Base-by-base conservation (phyloP, 805 yeast genomes). In the Saccharomycopsis capsularis region DNA sequence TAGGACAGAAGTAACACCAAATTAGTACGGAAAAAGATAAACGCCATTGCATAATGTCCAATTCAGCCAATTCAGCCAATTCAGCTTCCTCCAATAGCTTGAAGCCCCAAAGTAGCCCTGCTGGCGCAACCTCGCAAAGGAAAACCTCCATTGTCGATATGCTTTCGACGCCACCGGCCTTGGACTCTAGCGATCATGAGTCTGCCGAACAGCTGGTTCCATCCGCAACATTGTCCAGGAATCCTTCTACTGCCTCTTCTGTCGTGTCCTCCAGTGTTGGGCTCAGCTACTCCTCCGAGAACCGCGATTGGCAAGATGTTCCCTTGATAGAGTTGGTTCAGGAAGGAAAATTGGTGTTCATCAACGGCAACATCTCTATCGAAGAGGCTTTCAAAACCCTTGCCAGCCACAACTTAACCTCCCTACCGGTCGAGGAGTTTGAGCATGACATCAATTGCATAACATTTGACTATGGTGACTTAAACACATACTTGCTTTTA, bases 401-500 rank as follows among this genome's bases (percentile, higher is more conserved):
- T 59, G 74, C 76, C 27, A 68, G 73, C 29, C 75, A 90, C 63
- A 81, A 83, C 55, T 74, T 93, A 60, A 91, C 96, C 2, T 83
- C 95, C 15, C 69, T 93, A 48, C 98, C 99, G 0, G 93, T 91
- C 16, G 77, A 74, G 54, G 69, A 73, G 42, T 68, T 59, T 50
- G 68, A 71, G 1, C 69, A 73, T 45, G 86, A 80, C 56, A 68
- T 81, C 56, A 76, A 82, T 56, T 87, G 93, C 59, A 73, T 84
- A 52, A 84, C 95, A 1, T 91, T 91, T 64, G 99, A 93, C 65
- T 93, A 88, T 66, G 76, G 91, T 25, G 97, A 91, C 66, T 73
- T 91, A 64, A 89, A 87, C 59, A 82, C 96, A 11, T 89, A 89
- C 63, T 69, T 91, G 55, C 69, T 91, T 56, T 68, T 93, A 52